Evolutionary conservation across 1,284 basidiomycete species (phyloP).

Genomic region (Ustilago loliicola): DNA sequence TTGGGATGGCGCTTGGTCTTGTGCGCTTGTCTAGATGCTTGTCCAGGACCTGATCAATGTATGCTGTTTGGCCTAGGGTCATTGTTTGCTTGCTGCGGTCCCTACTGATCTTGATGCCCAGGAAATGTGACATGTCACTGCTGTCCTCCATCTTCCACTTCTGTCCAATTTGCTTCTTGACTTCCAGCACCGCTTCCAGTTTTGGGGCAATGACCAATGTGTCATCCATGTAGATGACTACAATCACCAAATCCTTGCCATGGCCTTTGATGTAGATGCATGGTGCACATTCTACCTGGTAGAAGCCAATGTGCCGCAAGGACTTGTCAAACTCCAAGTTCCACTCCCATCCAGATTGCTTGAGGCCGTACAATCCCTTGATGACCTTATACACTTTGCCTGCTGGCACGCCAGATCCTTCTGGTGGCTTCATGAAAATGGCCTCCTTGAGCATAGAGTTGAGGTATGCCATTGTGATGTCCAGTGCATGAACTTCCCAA

Average conservation of each 20-base stretch:
- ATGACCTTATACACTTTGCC: slow-evolving; percentile 5
- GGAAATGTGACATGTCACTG: background rate
- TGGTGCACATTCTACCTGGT: slow-evolving; percentile 7
- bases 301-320: slow-evolving; percentile 9
- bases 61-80: background rate
- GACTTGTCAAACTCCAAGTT: slow-evolving; percentile 13
- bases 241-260: background rate
- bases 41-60: background rate
- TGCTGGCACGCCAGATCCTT: background rate
- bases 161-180: slow-evolving; percentile 10
- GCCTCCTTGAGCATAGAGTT: slow-evolving; percentile 1
- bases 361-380: slow-evolving; percentile 8
- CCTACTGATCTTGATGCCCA: slow-evolving; percentile 5
- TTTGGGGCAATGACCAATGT: slow-evolving; percentile 8
- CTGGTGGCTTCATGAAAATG: slow-evolving; percentile 10
- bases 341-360: slow-evolving; percentile 16
- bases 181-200: background rate
- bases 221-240: slow-evolving; percentile 11
- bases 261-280: slow-evolving; percentile 12
- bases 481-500: background rate
- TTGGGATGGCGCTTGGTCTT: background rate
- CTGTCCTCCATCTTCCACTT: slow-evolving; percentile 18
- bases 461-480: slow-evolving; percentile 12
- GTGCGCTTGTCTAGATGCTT: slow-evolving; percentile 1
- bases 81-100: background rate